Evolutionary conservation across 1,284 basidiomycete genomes (phyloP), one percentile per base, ranked within the genome.

Genomic region (Tilletiaria anomala): DNA sequence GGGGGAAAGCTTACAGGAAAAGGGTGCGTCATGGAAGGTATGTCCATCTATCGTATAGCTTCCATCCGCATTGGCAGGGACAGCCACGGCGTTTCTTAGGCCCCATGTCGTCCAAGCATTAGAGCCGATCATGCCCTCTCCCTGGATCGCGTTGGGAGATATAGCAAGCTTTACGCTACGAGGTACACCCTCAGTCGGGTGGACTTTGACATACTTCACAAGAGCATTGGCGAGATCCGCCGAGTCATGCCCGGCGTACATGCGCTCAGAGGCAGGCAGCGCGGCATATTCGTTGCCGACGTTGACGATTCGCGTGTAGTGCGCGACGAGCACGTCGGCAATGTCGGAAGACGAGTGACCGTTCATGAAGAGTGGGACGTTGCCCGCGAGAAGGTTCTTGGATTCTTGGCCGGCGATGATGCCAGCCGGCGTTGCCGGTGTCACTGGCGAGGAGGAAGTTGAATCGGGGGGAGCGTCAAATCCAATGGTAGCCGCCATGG

Each of bases 221-320:
- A 58, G 43, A 14, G 56, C 56, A 18, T 48, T 34, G 8, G 53
- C 48, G n/a, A 58, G 39, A 20, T 47, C 54, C 18, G 40, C 23
- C 11, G 48, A 44, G 31, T 43, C 40, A 35, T 51, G 40, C n/a
- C n/a, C n/a, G n/a, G 48, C 51, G 10, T 54, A 44, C 19, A 33
- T 47, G 0, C 51, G 39, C 5, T 37, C 35, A 3, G 37, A 6
- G 8, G 19, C 20, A 5, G 29, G 11, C 22, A 35, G 20, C 38
- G n/a, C n/a, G n/a, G n/a, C n/a, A n/a, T n/a, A n/a, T n/a, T 58
- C 42, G 10, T 43, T 20, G 10, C 46, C 43, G 6, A 56, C 22
- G 12, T 29, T 35, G 24, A 33, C 2, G 49, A 54, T 56, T 21
- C 48, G 45, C 5, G 45, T 38, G 2, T 48, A 42, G 24, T 54